Base-by-base conservation (phyloP, 2,329 filamentous ascomycete species). In the Fusarium udum region DNA sequence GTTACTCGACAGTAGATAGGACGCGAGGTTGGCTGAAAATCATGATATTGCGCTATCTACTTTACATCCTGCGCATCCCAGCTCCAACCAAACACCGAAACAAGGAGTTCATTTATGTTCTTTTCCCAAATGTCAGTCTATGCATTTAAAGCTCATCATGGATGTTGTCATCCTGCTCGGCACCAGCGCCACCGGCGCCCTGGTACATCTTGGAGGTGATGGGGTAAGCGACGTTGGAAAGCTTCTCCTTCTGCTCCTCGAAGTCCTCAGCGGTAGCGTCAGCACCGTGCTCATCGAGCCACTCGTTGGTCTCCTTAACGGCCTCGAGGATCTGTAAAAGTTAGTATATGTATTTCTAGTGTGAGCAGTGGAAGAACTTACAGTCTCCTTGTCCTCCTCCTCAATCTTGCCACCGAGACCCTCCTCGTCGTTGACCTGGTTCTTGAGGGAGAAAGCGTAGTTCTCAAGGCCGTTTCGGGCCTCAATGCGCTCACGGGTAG, bases 221-320 rank as follows among this genome's bases (percentile, higher is more conserved):
- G 78, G 96, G 96, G 88, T 98, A 98, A 61, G 96, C 96, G 75
- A 98, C 93, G 84, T 93, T 93, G 79, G 93, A 97, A 78, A 99
- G 90, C 90, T 98, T 98, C 93, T 99, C 95, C 89, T 97, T 97
- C 89, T 98, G 95, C 91, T 99, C 96, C 85, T 98, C 95, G 80
- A 98, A 98, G 88, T 98, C 96, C 87, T 98, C 95, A 68, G 94
- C 89, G 77, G 88, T 90, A 74, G 96, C 96, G 59, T 92, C 92
- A 76, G 92, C 91, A 76, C 90, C 93, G 86, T 98, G 97, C 90
- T 97, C 94, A 79, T 98, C 95, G 69, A 99, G 92, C 96, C 96
- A 99, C 84, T 98, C 95, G 79, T 92, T 92, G 74, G 94, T 88
- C 88, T 99, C 96, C 93, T 98, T 98, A 87, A 99, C 91, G 74